Conservation (phyloP, 306 rosid species). For the Corylus avellana region DNA sequence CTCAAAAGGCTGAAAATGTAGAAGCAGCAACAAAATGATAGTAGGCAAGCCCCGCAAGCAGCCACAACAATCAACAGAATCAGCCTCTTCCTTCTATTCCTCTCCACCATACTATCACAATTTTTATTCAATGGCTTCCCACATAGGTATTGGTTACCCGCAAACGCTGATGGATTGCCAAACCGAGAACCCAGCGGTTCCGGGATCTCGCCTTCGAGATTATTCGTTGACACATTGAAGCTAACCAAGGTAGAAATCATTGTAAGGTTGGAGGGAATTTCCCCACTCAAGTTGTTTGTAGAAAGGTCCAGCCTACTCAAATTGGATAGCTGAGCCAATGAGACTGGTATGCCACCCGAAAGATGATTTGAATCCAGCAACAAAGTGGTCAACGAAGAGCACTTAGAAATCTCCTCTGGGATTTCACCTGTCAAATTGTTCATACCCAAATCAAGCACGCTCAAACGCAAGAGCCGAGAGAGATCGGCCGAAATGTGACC, state of each 20-base stretch:
- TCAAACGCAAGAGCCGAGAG: constrained; percentile 57
- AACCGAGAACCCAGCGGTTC: constrained; percentile 60
- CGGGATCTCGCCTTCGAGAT: constrained; percentile 78
- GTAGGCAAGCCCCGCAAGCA: constrained; percentile 53
- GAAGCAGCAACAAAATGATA: constrained; percentile 77
- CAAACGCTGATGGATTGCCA: constrained; percentile 56
- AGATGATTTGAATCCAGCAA: constrained; percentile 60
- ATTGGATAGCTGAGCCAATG: constrained; percentile 56
- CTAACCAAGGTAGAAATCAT: constrained; percentile 47
- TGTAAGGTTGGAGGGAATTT: constrained; percentile 59
- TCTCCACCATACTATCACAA: constrained; percentile 35
- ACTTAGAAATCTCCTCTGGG: constrained; percentile 71
- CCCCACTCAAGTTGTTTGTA: constrained; percentile 71
- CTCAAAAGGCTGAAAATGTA: constrained; percentile 71
- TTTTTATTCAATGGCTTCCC: constrained; percentile 62
- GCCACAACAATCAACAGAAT: constrained; percentile 55
- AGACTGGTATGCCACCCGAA: constrained; percentile 66
- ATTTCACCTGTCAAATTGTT: constrained; percentile 74
- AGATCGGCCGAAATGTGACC: constrained; percentile 69
- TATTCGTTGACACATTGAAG: constrained; percentile 75
- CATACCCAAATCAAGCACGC: constrained; percentile 66
- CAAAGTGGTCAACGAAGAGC: constrained; percentile 54
- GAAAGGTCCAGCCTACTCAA: constrained; percentile 72
- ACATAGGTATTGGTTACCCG: constrained; percentile 58
- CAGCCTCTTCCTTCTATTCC: constrained; percentile 55